A percentile compares a stretch with the other conserved stretches of the same genome.
phyloP scores from a whole-genome alignment of 352 stramenopile species.

The Peronosclerospora sorghi region DNA sequence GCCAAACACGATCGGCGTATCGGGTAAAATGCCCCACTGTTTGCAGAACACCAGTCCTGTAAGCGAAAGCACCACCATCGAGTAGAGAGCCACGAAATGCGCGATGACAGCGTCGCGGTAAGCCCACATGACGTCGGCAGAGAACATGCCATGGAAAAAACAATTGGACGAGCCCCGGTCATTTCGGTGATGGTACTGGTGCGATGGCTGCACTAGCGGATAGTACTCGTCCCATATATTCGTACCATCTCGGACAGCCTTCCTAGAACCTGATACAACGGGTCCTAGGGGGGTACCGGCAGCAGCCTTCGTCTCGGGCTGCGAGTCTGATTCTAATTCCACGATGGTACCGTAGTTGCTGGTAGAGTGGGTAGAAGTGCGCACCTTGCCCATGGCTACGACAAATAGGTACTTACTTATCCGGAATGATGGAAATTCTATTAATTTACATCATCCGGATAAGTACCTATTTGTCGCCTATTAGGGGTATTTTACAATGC shows the following conservation, averaged over 20 bases:
- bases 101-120: slow-evolving; percentile 76
- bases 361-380: slow-evolving; percentile 3
- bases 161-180: slow-evolving; percentile 66
- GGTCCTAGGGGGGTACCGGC: slow-evolving; percentile 11
- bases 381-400: slow-evolving; percentile 17
- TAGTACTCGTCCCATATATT: slow-evolving; percentile 86
- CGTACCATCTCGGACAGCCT: slow-evolving; percentile 21
- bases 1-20: slow-evolving; percentile 41
- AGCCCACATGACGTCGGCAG: slow-evolving; percentile 73
- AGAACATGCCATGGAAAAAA: slow-evolving; percentile 84
- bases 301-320: slow-evolving; percentile 2
- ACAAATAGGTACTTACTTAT: no score
- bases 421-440: no score
- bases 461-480: no score
- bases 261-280: slow-evolving; percentile 6
- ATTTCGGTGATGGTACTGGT: slow-evolving; percentile 71
- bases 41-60: slow-evolving; percentile 80
- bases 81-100: slow-evolving; percentile 67
- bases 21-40: slow-evolving; percentile 49
- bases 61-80: slow-evolving; percentile 68
- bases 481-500: no score
- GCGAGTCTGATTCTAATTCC: slow-evolving; percentile 16
- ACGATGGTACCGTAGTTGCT: slow-evolving; percentile 33
- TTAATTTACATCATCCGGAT: no score
- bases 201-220: slow-evolving; percentile 70